These are phyloP conservation scores for Penicillium dipodomyicola DNA, from an alignment of 495 filamentous ascomycete genomes.

Conservation along the genomic window DNA sequence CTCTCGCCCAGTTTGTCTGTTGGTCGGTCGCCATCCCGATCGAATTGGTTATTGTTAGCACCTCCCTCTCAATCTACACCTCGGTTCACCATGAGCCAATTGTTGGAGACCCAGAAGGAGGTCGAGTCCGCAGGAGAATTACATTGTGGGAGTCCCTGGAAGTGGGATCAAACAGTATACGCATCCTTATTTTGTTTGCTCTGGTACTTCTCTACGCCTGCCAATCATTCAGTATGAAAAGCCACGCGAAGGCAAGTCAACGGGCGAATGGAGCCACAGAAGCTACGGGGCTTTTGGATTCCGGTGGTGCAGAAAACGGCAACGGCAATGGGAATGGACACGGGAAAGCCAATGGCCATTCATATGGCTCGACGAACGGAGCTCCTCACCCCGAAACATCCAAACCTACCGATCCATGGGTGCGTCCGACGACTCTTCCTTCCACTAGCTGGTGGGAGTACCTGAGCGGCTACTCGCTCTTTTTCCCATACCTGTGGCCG, in stretches of 20 bases:
- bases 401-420: constrained; percentile 56
- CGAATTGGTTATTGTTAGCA: constrained; percentile 66
- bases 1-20: constrained; percentile 64
- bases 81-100: constrained; percentile 56
- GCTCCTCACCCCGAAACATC: constrained; percentile 35
- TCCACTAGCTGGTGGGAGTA: constrained; percentile 88
- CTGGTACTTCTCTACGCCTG: constrained; percentile 59
- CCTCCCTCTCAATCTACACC: constrained; percentile 61
- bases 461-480: constrained; percentile 78
- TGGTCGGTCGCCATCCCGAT: constrained; percentile 68
- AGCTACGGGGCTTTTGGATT: constrained; percentile 52
- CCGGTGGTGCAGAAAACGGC: constrained; percentile 43
- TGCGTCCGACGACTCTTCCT: constrained; percentile 61
- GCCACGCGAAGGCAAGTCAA: constrained; percentile 22
- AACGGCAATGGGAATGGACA: constrained; percentile 43
- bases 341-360: constrained; percentile 39
- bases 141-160: constrained; percentile 66
- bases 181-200: constrained; percentile 57
- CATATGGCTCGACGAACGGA: constrained; percentile 52
- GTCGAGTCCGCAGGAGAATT: constrained; percentile 46
- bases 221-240: constrained; percentile 44
- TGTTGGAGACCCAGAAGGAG: constrained; percentile 53
- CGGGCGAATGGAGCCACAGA: constrained; percentile 47
- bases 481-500: constrained; percentile 92
- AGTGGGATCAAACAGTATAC: constrained; percentile 56